A percentile compares a stretch with the other conserved stretches of the same genome.
phyloP scores from a whole-genome alignment of 2,329 filamentous ascomycete genomes.

The Endothia cerciana region DNA sequence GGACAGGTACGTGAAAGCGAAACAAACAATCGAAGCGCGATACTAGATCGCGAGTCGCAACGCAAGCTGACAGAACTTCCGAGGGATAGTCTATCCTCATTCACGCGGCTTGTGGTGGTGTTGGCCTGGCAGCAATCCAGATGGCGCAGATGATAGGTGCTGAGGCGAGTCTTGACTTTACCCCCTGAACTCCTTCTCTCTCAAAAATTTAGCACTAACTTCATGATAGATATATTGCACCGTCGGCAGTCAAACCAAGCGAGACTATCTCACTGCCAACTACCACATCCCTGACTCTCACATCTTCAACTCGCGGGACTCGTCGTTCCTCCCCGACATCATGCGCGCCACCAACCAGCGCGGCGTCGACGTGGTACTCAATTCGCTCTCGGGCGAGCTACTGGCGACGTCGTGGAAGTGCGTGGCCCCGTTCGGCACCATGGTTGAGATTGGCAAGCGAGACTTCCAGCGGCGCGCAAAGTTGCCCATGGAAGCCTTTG shows the following conservation, averaged over 20 bases:
- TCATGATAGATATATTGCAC: too few species aligned
- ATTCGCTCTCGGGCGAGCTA: conserved; percentile 15
- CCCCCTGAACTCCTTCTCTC: conserved; percentile 8
- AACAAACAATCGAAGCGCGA: too few species aligned
- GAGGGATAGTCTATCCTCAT: conserved; percentile 9
- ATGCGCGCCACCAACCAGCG: conserved; percentile 1
- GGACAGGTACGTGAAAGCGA: too few species aligned
- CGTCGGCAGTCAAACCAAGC: too few species aligned
- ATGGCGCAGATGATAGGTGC: conserved; percentile 3
- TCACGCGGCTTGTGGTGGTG: conserved; percentile 20
- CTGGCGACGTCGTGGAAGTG: conserved; percentile 17
- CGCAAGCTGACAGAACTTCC: too few species aligned
- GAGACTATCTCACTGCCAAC: too few species aligned
- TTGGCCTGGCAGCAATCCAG: conserved; percentile 15
- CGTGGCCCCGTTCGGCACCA: conserved; percentile 11
- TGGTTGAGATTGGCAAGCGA: not conserved
- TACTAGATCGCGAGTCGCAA: too few species aligned
- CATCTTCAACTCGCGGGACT: conserved; percentile 14
- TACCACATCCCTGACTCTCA: too few species aligned
- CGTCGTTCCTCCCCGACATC: conserved; percentile 4
- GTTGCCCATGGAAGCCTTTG: too few species aligned
- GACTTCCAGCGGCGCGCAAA: too few species aligned
- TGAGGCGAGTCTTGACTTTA: too few species aligned
- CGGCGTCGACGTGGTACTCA: conserved; percentile 23
- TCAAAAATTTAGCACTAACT: too few species aligned